Evolutionary conservation across 306 rosid genomes (phyloP), one percentile per base, ranked within the genome.

Genomic region (Acacia acuminata): DNA sequence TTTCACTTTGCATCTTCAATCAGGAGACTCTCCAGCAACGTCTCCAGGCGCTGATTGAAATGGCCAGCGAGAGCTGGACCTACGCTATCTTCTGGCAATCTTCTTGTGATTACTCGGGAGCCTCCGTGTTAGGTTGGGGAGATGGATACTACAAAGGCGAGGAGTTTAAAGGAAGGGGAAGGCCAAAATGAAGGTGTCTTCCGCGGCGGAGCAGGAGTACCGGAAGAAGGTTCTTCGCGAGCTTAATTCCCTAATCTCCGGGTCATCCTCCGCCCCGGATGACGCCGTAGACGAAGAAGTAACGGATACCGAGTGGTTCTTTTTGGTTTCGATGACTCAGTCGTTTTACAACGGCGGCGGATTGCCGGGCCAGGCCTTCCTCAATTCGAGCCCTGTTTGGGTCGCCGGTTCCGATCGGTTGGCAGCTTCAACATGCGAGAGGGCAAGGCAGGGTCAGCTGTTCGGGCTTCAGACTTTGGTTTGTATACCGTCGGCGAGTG

Each of bases 31-130:
- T 96, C 25, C 97, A 92, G 83, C 99, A 94, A 38, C 91, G 98
- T 0, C 97, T 96, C 40, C 99, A 90, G 68, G 88, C 96, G 0
- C 56, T 96, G n/a, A 96, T 96, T 36, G 98, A 96, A 4, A 93
- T 92, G 2, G 86, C 97, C 4, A 76, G 86, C 0, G 94, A 94
- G 87, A 81, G 43, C 81, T 96, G 98, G 98, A 93, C 97, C 48
- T 96, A 96, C 79, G 98, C 99, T 7, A 96, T 96, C 63, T 96
- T 96, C 90, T 95, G 99, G 99, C 99, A 94, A 82, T 87, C 92
- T 1, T 91, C 98, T 0, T 91, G 89, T 27, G 96, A 96, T 44
- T 80, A 75, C 75, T 63, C 94, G 14, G 90, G 92, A 27, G 55
- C 79, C n/a, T 53, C 93, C 0, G 86, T 94, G 10, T 88, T 96